Conservation (phyloP, 805 yeast genomes). For the Candida montana region DNA sequence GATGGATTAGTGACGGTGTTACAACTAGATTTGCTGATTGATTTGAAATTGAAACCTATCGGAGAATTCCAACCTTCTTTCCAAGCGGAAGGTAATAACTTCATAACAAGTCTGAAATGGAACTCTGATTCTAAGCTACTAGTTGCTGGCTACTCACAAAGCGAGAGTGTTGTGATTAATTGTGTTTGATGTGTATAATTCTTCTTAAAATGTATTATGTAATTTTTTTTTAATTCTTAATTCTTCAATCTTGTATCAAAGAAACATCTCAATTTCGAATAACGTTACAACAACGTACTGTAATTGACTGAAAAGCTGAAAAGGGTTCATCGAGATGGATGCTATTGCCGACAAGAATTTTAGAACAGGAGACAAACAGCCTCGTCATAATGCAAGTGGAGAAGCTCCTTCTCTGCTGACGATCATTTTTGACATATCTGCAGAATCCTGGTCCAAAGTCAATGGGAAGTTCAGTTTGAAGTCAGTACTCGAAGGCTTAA, state of each 20-base stretch:
- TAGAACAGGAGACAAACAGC: slow-evolving; percentile 18
- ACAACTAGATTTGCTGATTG: slow-evolving; percentile 29
- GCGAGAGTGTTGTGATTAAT: slow-evolving; percentile 1
- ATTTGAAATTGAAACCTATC: slow-evolving; percentile 12
- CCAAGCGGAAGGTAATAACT: slow-evolving; percentile 1
- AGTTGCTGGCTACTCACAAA: slow-evolving; percentile 2
- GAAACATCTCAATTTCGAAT: too few species aligned
- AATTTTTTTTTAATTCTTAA: neutral
- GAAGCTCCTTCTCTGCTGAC: slow-evolving; percentile 77
- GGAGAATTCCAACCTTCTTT: slow-evolving; percentile 23
- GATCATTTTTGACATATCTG: slow-evolving; percentile 72
- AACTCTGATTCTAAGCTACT: slow-evolving; percentile 1
- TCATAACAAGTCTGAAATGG: slow-evolving; percentile 7
- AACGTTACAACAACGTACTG: too few species aligned
- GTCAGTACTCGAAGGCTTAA: slow-evolving; percentile 51
- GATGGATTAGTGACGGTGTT: slow-evolving; percentile 56
- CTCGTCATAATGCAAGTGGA: slow-evolving; percentile 31
- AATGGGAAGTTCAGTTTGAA: slow-evolving; percentile 25
- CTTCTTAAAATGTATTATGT: neutral
- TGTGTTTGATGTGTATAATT: neutral
- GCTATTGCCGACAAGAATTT: slow-evolving; percentile 61
- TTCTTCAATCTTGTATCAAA: neutral
- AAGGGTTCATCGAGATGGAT: slow-evolving; percentile 60
- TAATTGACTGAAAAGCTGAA: too few species aligned
- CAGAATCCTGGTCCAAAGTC: slow-evolving; percentile 41